Evolutionary conservation across 495 filamentous ascomycete genomes (phyloP), one percentile per base, ranked within the genome.

Genomic region (Aspergillus biplanus): DNA sequence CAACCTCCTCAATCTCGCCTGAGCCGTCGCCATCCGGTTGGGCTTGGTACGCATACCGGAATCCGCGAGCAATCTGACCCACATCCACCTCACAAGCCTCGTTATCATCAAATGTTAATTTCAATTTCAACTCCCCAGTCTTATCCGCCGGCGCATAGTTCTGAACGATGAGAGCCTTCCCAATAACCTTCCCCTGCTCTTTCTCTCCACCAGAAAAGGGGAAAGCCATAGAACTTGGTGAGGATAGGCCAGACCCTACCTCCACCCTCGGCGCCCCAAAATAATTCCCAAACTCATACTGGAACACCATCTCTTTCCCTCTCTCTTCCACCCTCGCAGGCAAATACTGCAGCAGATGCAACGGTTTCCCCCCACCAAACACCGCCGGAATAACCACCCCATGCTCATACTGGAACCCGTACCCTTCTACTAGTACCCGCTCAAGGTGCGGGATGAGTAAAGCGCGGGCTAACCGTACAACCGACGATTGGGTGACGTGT

Each of bases 351-450:
- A 77, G 54, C 7, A 77, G 61, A 60, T 69, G 70, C 8, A 69
- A 52, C 16, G 67, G 58, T 2, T 55, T 57, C 12, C 64, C 64
- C 1, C 66, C 67, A 3, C 52, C 16, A 4, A 75, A 61, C 8
- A 73, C 53, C 4, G 71, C 64, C 3, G 74, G 74, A 16, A 77
- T 60, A 15, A 77, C 37, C 15, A 68, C 11, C 0, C 74, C 74
- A 55, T 70, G 52, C 15, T 31, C 50, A 62, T 74, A 77, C 66
- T 77, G 74, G 34, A 77, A 74, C 2, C 69, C 74, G 61, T 74
- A 75, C 7, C 73, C 74, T 1, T 32, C 63, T 1, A 33, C 39
- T 2, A n/a, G n/a, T n/a, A n/a, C n/a, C n/a, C n/a, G n/a, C 8
- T 5, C 16, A 3, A 74, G 64, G 2, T 31, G 50, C 0, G 74